A percentile compares a stretch with the other conserved stretches of the same genome.
Conservation (phyloP, 768 basidiomycete genomes). For the Pholiota microspora region DNA sequence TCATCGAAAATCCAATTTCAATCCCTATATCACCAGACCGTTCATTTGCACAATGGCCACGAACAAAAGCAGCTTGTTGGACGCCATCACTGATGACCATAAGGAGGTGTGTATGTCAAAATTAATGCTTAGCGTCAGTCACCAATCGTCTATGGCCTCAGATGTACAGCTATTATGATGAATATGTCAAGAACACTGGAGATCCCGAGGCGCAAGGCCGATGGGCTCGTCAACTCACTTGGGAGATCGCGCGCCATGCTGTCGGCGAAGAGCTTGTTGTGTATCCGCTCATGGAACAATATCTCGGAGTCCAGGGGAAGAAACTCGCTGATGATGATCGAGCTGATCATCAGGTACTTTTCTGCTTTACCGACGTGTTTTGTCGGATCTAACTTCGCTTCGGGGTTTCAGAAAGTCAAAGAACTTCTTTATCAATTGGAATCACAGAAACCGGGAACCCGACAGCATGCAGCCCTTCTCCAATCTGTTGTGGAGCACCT, state of each 20-base stretch:
- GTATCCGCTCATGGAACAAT: slow-evolving; percentile 59
- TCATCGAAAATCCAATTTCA: too few relatives aligned
- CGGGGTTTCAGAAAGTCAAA: slow-evolving; percentile 29
- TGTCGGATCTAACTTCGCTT: background rate
- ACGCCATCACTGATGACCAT: slow-evolving; percentile 20
- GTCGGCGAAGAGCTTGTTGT: slow-evolving; percentile 63
- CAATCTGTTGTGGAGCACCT: slow-evolving; percentile 46
- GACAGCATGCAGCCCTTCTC: slow-evolving; percentile 41
- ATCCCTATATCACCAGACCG: too few relatives aligned
- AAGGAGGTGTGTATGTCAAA: slow-evolving; percentile 14
- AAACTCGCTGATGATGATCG: slow-evolving; percentile 55
- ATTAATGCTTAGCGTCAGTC: background rate
- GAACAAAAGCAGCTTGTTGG: slow-evolving; percentile 9
- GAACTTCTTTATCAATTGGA: slow-evolving; percentile 46
- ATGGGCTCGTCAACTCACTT: slow-evolving; percentile 55
- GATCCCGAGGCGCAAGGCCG: slow-evolving; percentile 47
- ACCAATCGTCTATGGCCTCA: slow-evolving; percentile 16
- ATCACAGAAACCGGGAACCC: slow-evolving; percentile 36
- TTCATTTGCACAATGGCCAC: slow-evolving; percentile 9
- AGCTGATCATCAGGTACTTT: slow-evolving; percentile 49
- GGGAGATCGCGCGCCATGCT: slow-evolving; percentile 63
- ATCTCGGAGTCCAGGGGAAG: slow-evolving; percentile 49
- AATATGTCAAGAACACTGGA: slow-evolving; percentile 40
- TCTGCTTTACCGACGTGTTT: background rate
- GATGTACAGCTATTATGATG: slow-evolving; percentile 58